Evolutionary conservation across 768 basidiomycete species (phyloP), one percentile per base, ranked within the genome.

Genomic region (Pholiota conissans): DNA sequence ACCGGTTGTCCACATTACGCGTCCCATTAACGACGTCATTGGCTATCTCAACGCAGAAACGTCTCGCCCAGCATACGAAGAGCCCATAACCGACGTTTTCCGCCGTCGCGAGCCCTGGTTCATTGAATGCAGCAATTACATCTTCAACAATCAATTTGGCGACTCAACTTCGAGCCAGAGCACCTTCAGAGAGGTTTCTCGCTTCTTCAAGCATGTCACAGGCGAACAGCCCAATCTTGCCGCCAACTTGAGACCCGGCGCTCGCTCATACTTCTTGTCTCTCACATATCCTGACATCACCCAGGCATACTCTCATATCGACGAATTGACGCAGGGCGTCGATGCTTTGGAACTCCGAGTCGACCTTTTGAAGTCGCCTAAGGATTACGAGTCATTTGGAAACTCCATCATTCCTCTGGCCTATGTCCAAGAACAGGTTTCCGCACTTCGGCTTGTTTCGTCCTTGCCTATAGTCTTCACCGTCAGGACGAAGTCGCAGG

Each of bases 291-390:
- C 96, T 0, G 93, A 97, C 67, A 68, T 97, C 61, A 85, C 80
- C 1, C 83, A 84, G 3, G 87, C 89, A 0, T 76, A 94, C 39
- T 71, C 79, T 14, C 70, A 83, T 50, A 81, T 98, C 39, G 84
- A 91, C 20, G 83, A 89, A 42, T 71, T 99, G 58, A 84, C 84
- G 0, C 79, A 84, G 16, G 97, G 97, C 3, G 91, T 87, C 6
- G 95, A 98, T 66, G 96, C 95, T 0, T 73, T 98, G 58, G 97
- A 99, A 71, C 69, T 98, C n/a, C 86, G 96, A 9, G 95, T 94
- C 10, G 97, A 99, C 69, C 81, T 98, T 7, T 79, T 99, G 18
- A 85, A 83, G 14, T 84, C 67, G 20, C 64, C 73, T 0, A 75
- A 77, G 52, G 77, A 82, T 56, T 67, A 73, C 20, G 81, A 80